Evolutionary conservation across 2,329 filamentous ascomycete species (phyloP).

Genomic region (Eutypa lata): DNA sequence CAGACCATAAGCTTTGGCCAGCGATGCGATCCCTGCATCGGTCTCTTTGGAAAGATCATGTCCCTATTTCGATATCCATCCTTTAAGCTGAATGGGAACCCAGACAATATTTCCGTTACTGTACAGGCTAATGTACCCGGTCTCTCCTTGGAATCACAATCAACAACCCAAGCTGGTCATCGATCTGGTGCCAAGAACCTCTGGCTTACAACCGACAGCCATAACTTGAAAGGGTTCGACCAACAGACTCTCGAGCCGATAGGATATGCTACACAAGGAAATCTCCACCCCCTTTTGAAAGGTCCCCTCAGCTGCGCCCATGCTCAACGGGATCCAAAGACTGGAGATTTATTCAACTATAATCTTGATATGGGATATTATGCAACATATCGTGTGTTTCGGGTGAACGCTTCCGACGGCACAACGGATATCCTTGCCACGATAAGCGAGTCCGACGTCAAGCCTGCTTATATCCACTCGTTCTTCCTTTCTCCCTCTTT

Average conservation of each 20-base stretch:
- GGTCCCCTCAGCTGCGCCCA: conserved; percentile 70
- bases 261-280: conserved; percentile 55
- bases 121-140: conserved; percentile 64
- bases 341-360: conserved; percentile 77
- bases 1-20: conserved; percentile 65
- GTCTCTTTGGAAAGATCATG: conserved; percentile 70
- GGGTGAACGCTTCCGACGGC: conserved; percentile 58
- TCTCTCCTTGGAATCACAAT: conserved; percentile 27
- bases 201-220: conserved; percentile 56
- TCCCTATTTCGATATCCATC: conserved; percentile 45
- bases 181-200: conserved; percentile 44
- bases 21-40: conserved; percentile 69
- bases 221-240: conserved; percentile 59
- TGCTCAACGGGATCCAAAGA: conserved; percentile 65
- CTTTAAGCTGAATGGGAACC: conserved; percentile 21
- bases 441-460: conserved; percentile 47
- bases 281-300: conserved; percentile 64
- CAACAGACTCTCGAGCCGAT: conserved; percentile 70
- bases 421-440: conserved; percentile 69
- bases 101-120: conserved; percentile 63
- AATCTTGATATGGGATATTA: conserved; percentile 64
- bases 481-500: conserved; percentile 70
- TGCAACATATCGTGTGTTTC: conserved; percentile 67
- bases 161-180: conserved; percentile 28
- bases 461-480: conserved; percentile 77